Evolutionary conservation across 768 basidiomycete genomes (phyloP).

Genomic region (Crassisporium funariophilum): DNA sequence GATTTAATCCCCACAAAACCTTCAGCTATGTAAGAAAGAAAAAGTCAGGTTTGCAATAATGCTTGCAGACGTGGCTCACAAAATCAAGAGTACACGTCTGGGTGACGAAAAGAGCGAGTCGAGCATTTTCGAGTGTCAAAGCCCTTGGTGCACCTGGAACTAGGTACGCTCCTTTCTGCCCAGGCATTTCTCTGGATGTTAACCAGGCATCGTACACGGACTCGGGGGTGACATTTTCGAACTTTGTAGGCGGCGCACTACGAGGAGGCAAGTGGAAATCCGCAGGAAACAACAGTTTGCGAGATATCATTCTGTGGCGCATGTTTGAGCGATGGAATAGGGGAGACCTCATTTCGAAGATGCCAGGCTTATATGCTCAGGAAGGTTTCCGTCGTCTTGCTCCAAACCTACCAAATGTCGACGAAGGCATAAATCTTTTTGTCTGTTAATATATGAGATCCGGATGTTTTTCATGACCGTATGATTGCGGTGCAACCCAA

Average conservation of each 20-base stretch:
- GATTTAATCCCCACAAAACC: conserved; percentile 56
- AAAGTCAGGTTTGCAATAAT: conserved; percentile 2
- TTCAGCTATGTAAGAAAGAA: conserved; percentile 34
- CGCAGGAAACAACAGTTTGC: conserved; percentile 38
- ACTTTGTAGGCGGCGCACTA: conserved; percentile 23
- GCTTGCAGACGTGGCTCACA: conserved; percentile 32
- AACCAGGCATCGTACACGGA: conserved; percentile 57
- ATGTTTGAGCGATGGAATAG: conserved; percentile 39
- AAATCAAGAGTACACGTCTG: conserved; percentile 58
- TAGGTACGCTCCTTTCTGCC: conserved; percentile 46
- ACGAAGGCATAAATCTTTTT: conserved; percentile 24
- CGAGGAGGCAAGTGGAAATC: conserved; percentile 36
- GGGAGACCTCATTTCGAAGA: conserved; percentile 33
- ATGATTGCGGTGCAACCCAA: conserved; percentile 43
- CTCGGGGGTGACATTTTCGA: conserved; percentile 24
- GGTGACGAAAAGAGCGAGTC: conserved; percentile 57
- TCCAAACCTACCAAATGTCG: conserved; percentile 29
- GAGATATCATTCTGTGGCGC: conserved; percentile 38
- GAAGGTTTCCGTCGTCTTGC: conserved; percentile 23
- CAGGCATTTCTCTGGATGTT: conserved; percentile 54
- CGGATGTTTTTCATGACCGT: conserved; percentile 50
- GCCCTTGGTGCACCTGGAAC: conserved; percentile 72
- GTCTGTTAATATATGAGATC: conserved; percentile 46
- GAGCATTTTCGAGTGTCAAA: conserved; percentile 57
- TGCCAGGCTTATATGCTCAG: conserved; percentile 29